Evolutionary conservation across 2,329 filamentous ascomycete species (phyloP).

Genomic region (Fonsecaea multimorphosa): DNA sequence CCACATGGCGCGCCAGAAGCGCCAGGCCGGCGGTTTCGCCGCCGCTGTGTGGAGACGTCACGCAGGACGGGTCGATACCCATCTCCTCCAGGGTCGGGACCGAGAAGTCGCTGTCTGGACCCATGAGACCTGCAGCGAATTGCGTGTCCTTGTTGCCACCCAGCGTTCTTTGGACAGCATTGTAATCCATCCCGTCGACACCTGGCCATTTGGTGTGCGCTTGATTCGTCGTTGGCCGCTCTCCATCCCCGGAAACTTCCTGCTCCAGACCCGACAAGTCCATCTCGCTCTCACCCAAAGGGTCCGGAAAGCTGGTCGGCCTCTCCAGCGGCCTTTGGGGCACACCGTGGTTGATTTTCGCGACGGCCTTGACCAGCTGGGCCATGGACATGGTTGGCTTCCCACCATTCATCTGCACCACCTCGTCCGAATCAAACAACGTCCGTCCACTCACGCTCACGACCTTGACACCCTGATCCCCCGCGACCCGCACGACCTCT

Average conservation of each 20-base stretch:
- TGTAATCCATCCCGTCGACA: conserved; percentile 63
- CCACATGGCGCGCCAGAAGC: conserved; percentile 64
- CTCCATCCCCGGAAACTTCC: conserved; percentile 49
- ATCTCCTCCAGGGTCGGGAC: conserved; percentile 75
- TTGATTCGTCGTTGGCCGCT: conserved; percentile 50
- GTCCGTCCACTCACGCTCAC: conserved; percentile 69
- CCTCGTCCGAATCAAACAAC: conserved; percentile 73
- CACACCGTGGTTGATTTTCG: conserved; percentile 55
- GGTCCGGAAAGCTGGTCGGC: conserved; percentile 67
- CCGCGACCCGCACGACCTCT: conserved; percentile 63
- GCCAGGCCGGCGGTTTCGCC: conserved; percentile 71
- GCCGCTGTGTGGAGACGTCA: conserved; percentile 71
- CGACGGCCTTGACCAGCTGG: conserved; percentile 68
- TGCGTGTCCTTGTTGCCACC: conserved; percentile 56
- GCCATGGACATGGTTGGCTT: conserved; percentile 77
- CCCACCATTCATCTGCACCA: conserved; percentile 69
- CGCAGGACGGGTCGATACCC: conserved; percentile 61
- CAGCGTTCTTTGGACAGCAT: conserved; percentile 60
- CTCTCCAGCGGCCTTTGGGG: conserved; percentile 67
- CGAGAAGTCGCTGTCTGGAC: conserved; percentile 71
- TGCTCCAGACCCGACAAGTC: conserved; percentile 51
- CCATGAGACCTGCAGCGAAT: conserved; percentile 65
- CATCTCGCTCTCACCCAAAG: conserved; percentile 60
- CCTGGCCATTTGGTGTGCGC: not conserved
- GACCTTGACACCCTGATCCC: conserved; percentile 70